Evolutionary conservation across 2,329 filamentous ascomycete genomes (phyloP).

Genomic region (Talaromyces funiculosus): DNA sequence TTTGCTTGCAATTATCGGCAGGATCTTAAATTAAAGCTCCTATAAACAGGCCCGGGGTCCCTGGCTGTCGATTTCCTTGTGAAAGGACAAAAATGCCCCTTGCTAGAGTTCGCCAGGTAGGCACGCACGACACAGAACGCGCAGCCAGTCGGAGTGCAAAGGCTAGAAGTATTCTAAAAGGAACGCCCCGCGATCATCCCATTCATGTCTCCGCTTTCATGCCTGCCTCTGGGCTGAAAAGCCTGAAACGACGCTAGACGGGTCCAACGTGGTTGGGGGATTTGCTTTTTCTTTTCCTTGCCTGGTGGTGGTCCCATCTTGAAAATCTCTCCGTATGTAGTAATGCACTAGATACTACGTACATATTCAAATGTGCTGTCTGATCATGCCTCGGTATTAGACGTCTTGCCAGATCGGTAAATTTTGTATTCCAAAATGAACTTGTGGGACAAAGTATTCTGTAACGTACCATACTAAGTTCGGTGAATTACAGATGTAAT

Average conservation of each 20-base stretch:
- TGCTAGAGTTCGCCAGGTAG: background rate
- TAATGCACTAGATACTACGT: no score
- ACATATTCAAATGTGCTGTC: background rate
- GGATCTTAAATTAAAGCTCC: background rate
- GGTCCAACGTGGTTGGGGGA: background rate
- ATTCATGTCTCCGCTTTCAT: conserved; percentile 2
- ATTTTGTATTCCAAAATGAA: background rate
- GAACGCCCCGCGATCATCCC: conserved; percentile 1
- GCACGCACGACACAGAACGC: background rate
- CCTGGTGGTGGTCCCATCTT: background rate
- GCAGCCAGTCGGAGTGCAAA: background rate
- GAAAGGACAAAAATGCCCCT: background rate
- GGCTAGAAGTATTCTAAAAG: background rate
- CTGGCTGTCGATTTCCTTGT: background rate
- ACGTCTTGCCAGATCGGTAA: background rate
- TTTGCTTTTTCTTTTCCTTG: background rate
- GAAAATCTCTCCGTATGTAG: background rate
- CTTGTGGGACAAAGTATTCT: background rate
- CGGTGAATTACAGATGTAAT: background rate
- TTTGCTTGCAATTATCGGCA: background rate
- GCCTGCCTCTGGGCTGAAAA: background rate
- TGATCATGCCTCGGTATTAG: background rate
- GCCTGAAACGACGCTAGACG: conserved; percentile 3
- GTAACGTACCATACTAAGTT: background rate
- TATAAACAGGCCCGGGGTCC: background rate